Percentiles rank a stretch among this genome's conserved stretches.
These are phyloP conservation scores for Paraglomus brasilianum DNA, from an alignment of 192 early-diverging fungal species.

Conservation along the genomic window DNA sequence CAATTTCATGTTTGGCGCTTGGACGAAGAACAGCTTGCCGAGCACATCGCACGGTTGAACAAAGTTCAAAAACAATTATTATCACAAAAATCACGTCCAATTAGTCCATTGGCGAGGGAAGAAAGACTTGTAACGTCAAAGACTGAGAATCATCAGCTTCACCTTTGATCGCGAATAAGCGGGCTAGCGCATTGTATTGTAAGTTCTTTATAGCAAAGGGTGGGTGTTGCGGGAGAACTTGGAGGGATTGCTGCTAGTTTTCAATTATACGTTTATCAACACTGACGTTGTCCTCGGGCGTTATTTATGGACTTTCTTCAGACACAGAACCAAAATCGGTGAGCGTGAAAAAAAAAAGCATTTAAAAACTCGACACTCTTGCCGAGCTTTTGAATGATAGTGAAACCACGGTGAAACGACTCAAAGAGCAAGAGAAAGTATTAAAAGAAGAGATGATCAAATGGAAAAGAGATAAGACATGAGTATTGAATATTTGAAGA, in stretches of 20 bases:
- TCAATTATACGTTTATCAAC: no score
- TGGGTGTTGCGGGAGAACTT: no score
- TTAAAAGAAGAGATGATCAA: slow-evolving; percentile 61
- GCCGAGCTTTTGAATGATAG: slow-evolving; percentile 58
- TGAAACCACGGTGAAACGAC: slow-evolving; percentile 43
- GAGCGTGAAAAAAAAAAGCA: slow-evolving; percentile 39
- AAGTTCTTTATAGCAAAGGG: background rate
- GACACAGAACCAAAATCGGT: slow-evolving; percentile 24
- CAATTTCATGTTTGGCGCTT: background rate
- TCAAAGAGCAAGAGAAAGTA: slow-evolving; percentile 57
- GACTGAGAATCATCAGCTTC: slow-evolving; percentile 7
- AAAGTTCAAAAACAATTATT: slow-evolving; percentile 16
- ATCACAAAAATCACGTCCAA: background rate
- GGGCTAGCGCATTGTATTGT: background rate
- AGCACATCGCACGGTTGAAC: background rate
- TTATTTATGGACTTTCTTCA: slow-evolving; percentile 6
- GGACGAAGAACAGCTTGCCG: slow-evolving; percentile 2
- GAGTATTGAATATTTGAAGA: slow-evolving; percentile 69
- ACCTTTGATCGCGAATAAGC: background rate
- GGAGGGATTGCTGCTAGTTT: no score
- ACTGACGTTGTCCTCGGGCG: background rate
- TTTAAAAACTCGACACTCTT: slow-evolving; percentile 50
- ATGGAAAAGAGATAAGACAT: slow-evolving; percentile 61
- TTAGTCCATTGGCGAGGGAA: background rate
- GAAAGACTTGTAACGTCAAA: background rate